Evolutionary conservation across 768 basidiomycete genomes (phyloP), one percentile per base, ranked within the genome.

Genomic region (Hydnomerulius pinastri): DNA sequence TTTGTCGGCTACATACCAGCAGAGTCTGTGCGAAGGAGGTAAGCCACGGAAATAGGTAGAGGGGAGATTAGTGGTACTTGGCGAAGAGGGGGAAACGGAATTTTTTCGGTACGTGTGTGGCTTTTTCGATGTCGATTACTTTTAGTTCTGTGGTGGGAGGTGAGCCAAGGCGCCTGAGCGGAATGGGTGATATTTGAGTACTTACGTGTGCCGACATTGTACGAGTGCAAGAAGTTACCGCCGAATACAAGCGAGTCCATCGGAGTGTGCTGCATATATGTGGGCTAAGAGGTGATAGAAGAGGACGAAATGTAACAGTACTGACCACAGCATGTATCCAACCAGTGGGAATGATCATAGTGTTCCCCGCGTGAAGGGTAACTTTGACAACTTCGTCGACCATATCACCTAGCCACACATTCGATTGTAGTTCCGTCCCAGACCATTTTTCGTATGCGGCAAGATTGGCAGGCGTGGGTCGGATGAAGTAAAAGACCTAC

Each of bases 321-420:
- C 88, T 66, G 66, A 96, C 94, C 33, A 99, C 96, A 10, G 93
- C 92, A 65, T 99, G 96, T 51, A 98, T 98, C 90, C 96, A 99
- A 0, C 96, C 96, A 1, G 92, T 86, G 2, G 96, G 93, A 46
- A 97, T 95, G 41, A 95, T 90, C 87, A 94, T 90, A 4, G 91
- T 94, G 57, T 92, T 91, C 7, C 91, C 92, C 21, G 78, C 74
- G 18, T 73, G 71, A 48, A 95, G 69, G 54, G 87, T 85, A 9
- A 95, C 86, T 65, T 89, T 94, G 64, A 83, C 81, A 7, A 99
- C 97, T 56, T 92, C 88, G 56, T 97, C 93, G 9, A 86, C 90
- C 80, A 91, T 76, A 61, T 95, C 92, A 5, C 96, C 97, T 4
- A 98, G 76, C 95, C 96, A 99, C 8, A 84, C 80, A 53, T 80